Evolutionary conservation across 2,329 filamentous ascomycete species (phyloP), one percentile per base, ranked within the genome.

Genomic region (Dothistroma pini): DNA sequence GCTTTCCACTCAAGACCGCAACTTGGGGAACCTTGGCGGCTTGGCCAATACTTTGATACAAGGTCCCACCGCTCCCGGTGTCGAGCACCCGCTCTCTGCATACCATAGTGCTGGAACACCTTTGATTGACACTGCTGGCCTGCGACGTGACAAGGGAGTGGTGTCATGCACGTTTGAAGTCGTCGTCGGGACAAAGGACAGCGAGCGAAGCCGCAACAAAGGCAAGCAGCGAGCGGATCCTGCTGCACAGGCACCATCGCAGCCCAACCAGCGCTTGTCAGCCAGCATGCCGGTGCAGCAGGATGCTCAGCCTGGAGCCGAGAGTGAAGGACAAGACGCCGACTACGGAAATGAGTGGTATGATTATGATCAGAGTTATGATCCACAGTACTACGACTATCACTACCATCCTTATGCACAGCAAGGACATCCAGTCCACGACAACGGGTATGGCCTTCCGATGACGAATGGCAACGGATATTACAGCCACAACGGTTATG

Each of bases 81-180:
- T 59, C 10, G 57, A 61, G 16, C 60, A 47, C 12, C 59, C 65
- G n/a, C 50, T 60, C 11, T 54, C 64, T 2, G 63, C 64, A 11
- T 54, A 56, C 4, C 58, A 63, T 31, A 47, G 68, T 14, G 65
- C 64, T 31, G 69, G 70, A 1, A 62, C 87, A 7, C 88, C 87
- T 62, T 91, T 97, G 63, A 84, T 96, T 48, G 92, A 97, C 68
- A 99, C 95, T 0, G 89, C 95, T 66, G 86, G 88, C 52, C 85
- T 97, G 29, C 84, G 91, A 54, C 86, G 93, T 47, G 91, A 96
- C 72, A 97, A 96, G 72, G 91, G 91, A 9, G 91, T 97, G n/a
- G 88, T 97, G 22, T 89, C 88, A 0, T 90, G 92, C 58, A 83
- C 89, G 0, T 93, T 97, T 69, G 92, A 97, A 73, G 84, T 96